Percentiles rank a stretch among this genome's conserved stretches.
phyloP scores from a whole-genome alignment of 2,329 filamentous ascomycete species.

The Fusarium sp. region DNA sequence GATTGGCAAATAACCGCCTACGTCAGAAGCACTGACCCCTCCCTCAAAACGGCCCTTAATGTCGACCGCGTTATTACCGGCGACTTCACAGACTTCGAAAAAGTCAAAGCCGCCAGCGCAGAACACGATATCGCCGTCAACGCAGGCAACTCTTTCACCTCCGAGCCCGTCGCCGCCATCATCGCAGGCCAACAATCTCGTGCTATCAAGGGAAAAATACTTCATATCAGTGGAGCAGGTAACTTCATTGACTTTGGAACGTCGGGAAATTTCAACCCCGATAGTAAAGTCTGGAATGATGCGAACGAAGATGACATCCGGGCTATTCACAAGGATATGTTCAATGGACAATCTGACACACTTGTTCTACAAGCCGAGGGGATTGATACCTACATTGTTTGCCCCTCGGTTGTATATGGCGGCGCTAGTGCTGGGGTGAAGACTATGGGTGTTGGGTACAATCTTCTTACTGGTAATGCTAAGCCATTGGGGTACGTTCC shows the following conservation, averaged over 20 bases:
- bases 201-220: background rate
- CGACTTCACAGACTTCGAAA: slow-evolving; percentile 10
- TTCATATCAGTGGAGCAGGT: slow-evolving; percentile 7
- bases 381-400: slow-evolving; percentile 10
- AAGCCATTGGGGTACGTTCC: slow-evolving; percentile 8
- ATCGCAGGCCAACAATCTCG: background rate
- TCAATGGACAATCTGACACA: slow-evolving; percentile 2
- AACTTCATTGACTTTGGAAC: slow-evolving; percentile 21
- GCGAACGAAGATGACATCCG: slow-evolving; percentile 11
- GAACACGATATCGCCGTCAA: slow-evolving; percentile 17
- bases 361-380: slow-evolving; percentile 3
- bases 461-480: background rate
- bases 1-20: slow-evolving; percentile 15
- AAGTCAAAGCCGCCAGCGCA: background rate
- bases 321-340: slow-evolving; percentile 18
- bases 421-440: background rate
- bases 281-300: slow-evolving; percentile 19
- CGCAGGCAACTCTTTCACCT: background rate
- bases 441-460: background rate
- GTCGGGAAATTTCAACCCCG: slow-evolving; percentile 2
- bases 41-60: background rate
- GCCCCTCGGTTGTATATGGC: background rate
- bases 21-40: background rate
- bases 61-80: background rate
- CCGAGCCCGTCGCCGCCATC: slow-evolving; percentile 1